Conservation (phyloP, 495 filamentous ascomycete genomes). For the Physcia stellaris region DNA sequence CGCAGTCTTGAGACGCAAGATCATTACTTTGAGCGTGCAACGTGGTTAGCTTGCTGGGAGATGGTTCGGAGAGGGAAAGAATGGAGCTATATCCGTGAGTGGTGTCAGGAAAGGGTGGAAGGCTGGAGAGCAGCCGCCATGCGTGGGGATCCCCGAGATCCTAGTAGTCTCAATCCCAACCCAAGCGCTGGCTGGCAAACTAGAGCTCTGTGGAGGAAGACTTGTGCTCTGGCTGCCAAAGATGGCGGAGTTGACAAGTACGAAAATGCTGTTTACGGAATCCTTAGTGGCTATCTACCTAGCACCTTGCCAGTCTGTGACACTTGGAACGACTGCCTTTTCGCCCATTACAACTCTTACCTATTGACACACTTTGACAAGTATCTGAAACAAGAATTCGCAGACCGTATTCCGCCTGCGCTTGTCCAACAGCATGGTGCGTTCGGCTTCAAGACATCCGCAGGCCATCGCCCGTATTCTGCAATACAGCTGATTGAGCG, state of each 20-base stretch:
- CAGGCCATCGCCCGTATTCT: constrained; percentile 35
- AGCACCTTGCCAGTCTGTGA: constrained; percentile 63
- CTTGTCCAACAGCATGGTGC: constrained; percentile 30
- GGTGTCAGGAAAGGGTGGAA: constrained; percentile 66
- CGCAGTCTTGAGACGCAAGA: constrained; percentile 64
- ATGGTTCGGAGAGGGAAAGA: constrained; percentile 66
- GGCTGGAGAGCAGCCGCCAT: constrained; percentile 70
- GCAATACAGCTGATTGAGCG: constrained; percentile 34
- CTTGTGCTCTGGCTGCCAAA: constrained; percentile 63
- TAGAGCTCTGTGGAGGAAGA: constrained; percentile 60
- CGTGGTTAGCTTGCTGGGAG: constrained; percentile 82
- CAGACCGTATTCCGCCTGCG: constrained; percentile 25
- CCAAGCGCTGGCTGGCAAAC: constrained; percentile 17
- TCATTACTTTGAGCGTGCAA: constrained; percentile 68
- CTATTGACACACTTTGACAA: constrained; percentile 55
- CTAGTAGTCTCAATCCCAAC: not conserved
- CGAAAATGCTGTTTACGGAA: constrained; percentile 78
- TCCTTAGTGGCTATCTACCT: constrained; percentile 69
- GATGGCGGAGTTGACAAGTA: constrained; percentile 56
- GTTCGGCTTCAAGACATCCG: constrained; percentile 39
- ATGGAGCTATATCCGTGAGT: constrained; percentile 60
- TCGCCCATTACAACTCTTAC: constrained; percentile 72
- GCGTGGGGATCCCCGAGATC: constrained; percentile 26
- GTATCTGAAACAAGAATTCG: constrained; percentile 37
- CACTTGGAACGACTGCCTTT: constrained; percentile 84